These are phyloP conservation scores for Boletus reticuloceps DNA, from an alignment of 768 basidiomycete species.

Conservation along the genomic window DNA sequence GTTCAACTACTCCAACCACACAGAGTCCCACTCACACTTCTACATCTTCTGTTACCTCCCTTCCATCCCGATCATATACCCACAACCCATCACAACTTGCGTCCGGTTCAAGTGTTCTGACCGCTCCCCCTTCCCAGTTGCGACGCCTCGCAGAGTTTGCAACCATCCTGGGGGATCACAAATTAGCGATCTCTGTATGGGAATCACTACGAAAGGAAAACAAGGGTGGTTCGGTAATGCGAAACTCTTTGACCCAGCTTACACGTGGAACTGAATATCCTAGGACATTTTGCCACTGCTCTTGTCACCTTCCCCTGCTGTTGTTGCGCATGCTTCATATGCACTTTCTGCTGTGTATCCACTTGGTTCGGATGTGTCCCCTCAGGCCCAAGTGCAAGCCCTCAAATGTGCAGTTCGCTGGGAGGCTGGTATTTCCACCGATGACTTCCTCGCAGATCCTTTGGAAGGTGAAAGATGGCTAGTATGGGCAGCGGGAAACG, in stretches of 20 bases:
- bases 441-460: slow-evolving; percentile 54
- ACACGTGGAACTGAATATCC: slow-evolving; percentile 8
- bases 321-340: slow-evolving; percentile 59
- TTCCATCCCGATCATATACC: slow-evolving; percentile 38
- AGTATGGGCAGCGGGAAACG: slow-evolving; percentile 80
- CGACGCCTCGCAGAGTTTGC: slow-evolving; percentile 95
- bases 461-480: slow-evolving; percentile 84
- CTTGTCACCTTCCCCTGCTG: slow-evolving; percentile 60
- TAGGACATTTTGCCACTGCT: slow-evolving; percentile 84
- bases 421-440: slow-evolving; percentile 60
- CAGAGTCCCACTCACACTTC: slow-evolving; percentile 37
- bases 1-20: slow-evolving; percentile 54
- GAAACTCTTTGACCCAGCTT: background rate
- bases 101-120: slow-evolving; percentile 11
- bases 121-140: slow-evolving; percentile 59
- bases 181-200: slow-evolving; percentile 80
- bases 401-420: slow-evolving; percentile 71
- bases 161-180: slow-evolving; percentile 87
- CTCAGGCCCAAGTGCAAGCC: slow-evolving; percentile 66
- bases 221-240: slow-evolving; percentile 75
- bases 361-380: slow-evolving; percentile 45
- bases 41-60: slow-evolving; percentile 38
- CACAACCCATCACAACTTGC: slow-evolving; percentile 33
- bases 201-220: slow-evolving; percentile 84
- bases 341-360: slow-evolving; percentile 52